Evolutionary conservation across 352 stramenopile species (phyloP).

Genomic region (Phytopythium sindhum): DNA sequence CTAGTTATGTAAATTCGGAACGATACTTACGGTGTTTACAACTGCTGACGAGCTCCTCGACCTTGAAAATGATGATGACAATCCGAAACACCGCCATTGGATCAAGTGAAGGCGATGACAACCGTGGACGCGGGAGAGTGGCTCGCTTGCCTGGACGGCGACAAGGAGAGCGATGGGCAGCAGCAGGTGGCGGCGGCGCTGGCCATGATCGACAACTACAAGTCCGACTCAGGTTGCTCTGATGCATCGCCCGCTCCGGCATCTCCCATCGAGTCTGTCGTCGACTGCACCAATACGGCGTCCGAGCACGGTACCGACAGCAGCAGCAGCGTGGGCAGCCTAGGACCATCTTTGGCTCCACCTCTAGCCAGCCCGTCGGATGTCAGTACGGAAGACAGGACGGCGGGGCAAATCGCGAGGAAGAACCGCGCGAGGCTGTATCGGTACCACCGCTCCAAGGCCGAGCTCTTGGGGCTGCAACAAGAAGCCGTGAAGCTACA

Average conservation of each 20-base stretch:
- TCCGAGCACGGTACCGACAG: not conserved
- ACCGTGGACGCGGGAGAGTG: not conserved
- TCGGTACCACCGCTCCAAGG: conserved; percentile 2
- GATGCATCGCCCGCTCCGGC: not conserved
- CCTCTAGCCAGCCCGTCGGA: too few species aligned
- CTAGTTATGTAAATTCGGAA: too few species aligned
- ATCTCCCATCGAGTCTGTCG: not conserved
- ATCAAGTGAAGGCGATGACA: not conserved
- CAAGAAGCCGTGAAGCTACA: not conserved
- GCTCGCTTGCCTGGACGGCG: not conserved
- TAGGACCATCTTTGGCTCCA: not conserved
- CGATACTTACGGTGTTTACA: too few species aligned
- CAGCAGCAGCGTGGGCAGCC: not conserved
- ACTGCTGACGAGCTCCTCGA: too few species aligned
- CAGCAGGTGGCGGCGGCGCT: not conserved
- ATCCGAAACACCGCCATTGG: not conserved
- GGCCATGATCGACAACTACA: conserved; percentile 3
- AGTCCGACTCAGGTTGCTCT: not conserved
- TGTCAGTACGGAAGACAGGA: not conserved
- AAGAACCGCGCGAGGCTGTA: conserved; percentile 6
- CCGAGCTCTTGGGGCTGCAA: not conserved
- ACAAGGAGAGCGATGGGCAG: not conserved
- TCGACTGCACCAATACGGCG: not conserved
- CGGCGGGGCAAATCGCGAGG: not conserved
- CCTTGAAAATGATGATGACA: not conserved